Evolutionary conservation across 176 grass and related monocot genomes (phyloP).

Genomic region (Ananas comosus): DNA sequence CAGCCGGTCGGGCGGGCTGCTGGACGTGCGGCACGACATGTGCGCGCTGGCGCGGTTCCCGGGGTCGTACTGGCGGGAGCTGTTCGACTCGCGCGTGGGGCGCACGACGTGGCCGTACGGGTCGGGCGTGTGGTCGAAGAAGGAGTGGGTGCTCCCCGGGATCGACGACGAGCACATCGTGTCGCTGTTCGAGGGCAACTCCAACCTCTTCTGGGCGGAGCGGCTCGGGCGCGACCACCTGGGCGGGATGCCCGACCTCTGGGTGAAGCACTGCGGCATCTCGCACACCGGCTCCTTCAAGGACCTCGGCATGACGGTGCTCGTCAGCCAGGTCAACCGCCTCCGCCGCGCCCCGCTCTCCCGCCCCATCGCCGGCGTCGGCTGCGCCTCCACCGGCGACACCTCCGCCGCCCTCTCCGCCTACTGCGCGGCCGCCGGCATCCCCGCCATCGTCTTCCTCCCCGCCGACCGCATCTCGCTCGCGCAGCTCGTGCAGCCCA

Average conservation of each 20-base stretch:
- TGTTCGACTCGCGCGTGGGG: slow-evolving; percentile 81
- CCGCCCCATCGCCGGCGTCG: slow-evolving; percentile 79
- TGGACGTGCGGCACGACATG: slow-evolving; percentile 90
- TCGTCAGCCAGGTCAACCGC: slow-evolving; percentile 94
- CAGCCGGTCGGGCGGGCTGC: slow-evolving; percentile 65
- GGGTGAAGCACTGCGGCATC: slow-evolving; percentile 99
- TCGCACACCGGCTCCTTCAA: slow-evolving; percentile 98
- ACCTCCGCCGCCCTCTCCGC: slow-evolving; percentile 84
- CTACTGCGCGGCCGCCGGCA: slow-evolving; percentile 86
- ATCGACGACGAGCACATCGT: slow-evolving; percentile 84
- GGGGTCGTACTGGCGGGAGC: slow-evolving; percentile 75
- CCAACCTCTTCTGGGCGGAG: slow-evolving; percentile 98
- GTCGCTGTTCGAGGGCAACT: slow-evolving; percentile 96
- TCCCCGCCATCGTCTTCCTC: slow-evolving; percentile 81
- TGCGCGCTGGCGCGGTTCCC: slow-evolving; percentile 45
- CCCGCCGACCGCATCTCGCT: slow-evolving; percentile 79
- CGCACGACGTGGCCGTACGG: slow-evolving; percentile 86
- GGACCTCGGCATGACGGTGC: slow-evolving; percentile 98
- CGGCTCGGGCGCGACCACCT: slow-evolving; percentile 80
- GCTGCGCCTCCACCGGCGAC: slow-evolving; percentile 85
- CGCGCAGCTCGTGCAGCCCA: slow-evolving; percentile 82
- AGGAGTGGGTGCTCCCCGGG: slow-evolving; percentile 88
- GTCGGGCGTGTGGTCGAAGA: slow-evolving; percentile 96
- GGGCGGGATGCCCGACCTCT: slow-evolving; percentile 81
- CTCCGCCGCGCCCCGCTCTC: slow-evolving; percentile 56